These are phyloP conservation scores for Pyrenophora graminea DNA, from an alignment of 2,329 filamentous ascomycete species.

Conservation along the genomic window DNA sequence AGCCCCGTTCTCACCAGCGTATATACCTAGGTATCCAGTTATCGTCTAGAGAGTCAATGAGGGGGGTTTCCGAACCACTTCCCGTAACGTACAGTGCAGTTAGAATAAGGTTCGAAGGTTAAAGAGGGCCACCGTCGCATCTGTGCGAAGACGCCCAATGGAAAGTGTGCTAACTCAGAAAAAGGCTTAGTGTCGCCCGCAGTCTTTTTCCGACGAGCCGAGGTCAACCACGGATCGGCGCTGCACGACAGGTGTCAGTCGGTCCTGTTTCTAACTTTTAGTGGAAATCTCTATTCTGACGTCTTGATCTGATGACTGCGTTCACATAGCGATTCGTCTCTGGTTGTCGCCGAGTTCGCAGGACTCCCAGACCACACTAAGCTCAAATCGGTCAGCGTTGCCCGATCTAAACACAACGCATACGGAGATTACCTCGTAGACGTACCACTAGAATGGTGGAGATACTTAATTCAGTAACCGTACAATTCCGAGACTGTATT, in stretches of 20 bases:
- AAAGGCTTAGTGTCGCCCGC: conserved; percentile 23
- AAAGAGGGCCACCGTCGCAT: conserved; percentile 10
- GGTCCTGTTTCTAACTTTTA: conserved; percentile 7
- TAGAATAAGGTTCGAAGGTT: conserved; percentile 11
- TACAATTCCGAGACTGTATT: no score
- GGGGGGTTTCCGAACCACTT: conserved; percentile 1
- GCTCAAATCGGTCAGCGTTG: no score
- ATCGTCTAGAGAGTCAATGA: conserved; percentile 18
- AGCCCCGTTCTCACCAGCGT: conserved; percentile 30
- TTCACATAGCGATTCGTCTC: no score
- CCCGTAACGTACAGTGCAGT: conserved; percentile 12
- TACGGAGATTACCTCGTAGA: no score
- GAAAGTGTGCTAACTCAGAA: conserved; percentile 7
- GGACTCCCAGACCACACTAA: no score
- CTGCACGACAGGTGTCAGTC: conserved; percentile 7
- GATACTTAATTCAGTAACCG: no score
- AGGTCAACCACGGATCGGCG: conserved; percentile 11
- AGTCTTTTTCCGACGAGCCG: conserved; percentile 18
- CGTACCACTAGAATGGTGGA: no score
- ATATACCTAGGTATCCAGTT: conserved; percentile 28
- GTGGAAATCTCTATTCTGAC: background rate
- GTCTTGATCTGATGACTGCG: background rate
- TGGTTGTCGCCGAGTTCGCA: no score
- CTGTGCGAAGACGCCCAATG: conserved; percentile 10
- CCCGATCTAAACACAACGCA: no score